These are phyloP conservation scores for Paramecium caudatum DNA, from an alignment of 73 alveolate species.

Conservation along the genomic window DNA sequence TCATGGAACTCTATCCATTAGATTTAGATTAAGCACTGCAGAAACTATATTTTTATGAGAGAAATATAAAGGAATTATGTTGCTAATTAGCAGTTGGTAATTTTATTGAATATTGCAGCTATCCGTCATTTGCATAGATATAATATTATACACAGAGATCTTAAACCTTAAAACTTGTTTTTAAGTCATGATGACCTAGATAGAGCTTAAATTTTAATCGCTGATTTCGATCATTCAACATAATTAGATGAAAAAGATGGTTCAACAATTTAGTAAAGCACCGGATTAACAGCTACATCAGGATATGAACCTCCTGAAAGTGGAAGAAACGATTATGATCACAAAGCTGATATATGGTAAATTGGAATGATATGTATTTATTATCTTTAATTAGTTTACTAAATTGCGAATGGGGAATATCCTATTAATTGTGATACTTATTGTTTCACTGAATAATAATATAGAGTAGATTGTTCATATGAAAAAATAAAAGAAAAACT, in stretches of 20 bases:
- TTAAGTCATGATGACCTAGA: constrained; percentile 48
- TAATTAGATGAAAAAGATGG: neutral
- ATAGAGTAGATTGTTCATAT: neutral
- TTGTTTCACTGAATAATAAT: neutral
- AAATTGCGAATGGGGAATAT: constrained; percentile 42
- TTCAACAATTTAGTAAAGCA: neutral
- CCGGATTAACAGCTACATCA: neutral
- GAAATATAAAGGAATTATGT: constrained; percentile 19
- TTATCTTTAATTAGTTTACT: neutral
- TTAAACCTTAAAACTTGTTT: neutral
- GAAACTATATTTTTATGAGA: constrained; percentile 1
- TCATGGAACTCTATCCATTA: constrained; percentile 4
- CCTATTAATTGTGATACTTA: neutral
- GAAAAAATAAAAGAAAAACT: constrained; percentile 7
- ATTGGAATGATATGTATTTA: constrained; percentile 57
- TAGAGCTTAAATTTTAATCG: constrained; percentile 12
- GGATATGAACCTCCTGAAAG: constrained; percentile 53
- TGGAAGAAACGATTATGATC: neutral
- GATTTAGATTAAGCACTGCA: neutral
- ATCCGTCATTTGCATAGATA: constrained; percentile 19
- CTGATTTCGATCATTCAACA: constrained; percentile 49
- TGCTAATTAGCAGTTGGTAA: constrained; percentile 39
- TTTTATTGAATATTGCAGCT: neutral
- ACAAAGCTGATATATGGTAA: constrained; percentile 26
- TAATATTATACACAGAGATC: constrained; percentile 40